These are phyloP conservation scores for Lachnellula cervina DNA, from an alignment of 2,329 filamentous ascomycete genomes.

Conservation along the genomic window DNA sequence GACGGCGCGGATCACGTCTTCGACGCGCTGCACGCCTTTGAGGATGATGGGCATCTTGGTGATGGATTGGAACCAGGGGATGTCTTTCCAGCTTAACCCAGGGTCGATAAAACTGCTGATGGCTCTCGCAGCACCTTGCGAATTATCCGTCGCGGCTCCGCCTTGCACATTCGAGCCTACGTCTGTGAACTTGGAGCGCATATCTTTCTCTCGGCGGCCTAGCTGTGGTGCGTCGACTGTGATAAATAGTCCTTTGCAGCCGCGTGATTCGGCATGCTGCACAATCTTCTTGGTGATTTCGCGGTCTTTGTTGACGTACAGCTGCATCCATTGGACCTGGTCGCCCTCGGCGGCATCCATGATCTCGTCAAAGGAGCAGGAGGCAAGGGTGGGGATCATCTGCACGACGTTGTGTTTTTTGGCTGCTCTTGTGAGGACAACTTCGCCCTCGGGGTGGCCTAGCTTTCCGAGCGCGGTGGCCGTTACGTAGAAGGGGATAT, in stretches of 20 bases:
- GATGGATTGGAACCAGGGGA: constrained; percentile 85
- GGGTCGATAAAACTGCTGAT: constrained; percentile 98
- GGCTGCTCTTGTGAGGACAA: constrained; percentile 79
- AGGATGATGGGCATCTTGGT: constrained; percentile 94
- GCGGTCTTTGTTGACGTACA: constrained; percentile 93
- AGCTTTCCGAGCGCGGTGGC: constrained; percentile 95
- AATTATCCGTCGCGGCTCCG: constrained; percentile 72
- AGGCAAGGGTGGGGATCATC: constrained; percentile 97
- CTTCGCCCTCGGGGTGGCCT: constrained; percentile 89
- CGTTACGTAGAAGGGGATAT: constrained; percentile 92
- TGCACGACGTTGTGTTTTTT: constrained; percentile 86
- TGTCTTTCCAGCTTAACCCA: constrained; percentile 85
- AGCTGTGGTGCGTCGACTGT: constrained; percentile 97
- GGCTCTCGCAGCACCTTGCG: constrained; percentile 87
- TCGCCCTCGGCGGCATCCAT: constrained; percentile 74
- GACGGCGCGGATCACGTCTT: constrained; percentile 86
- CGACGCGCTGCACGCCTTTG: constrained; percentile 93
- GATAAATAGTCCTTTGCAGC: constrained; percentile 95
- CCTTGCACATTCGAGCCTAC: constrained; percentile 76
- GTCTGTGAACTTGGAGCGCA: constrained; percentile 88
- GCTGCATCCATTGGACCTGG: constrained; percentile 93
- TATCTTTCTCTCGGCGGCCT: constrained; percentile 93
- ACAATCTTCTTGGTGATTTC: constrained; percentile 86
- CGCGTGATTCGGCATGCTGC: constrained; percentile 82
- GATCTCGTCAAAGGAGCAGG: constrained; percentile 96